Conservation (phyloP, 2,329 filamentous ascomycete species). For the Talaromyces sp. region DNA sequence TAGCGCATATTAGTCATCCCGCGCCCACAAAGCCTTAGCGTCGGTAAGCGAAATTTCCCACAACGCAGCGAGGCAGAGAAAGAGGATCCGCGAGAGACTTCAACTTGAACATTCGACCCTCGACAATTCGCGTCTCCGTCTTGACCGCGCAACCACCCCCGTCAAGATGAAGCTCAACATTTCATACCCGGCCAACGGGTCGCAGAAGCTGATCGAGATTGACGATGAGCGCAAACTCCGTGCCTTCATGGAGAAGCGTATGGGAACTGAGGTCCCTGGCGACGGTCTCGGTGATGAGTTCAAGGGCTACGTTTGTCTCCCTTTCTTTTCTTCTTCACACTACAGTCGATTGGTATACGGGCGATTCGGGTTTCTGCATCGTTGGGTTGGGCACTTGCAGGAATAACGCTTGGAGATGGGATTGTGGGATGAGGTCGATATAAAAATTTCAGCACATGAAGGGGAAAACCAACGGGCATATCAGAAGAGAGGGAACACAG, state of each 20-base stretch:
- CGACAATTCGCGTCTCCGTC: slow-evolving; percentile 48
- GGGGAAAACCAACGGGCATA: no score
- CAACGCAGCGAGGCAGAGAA: slow-evolving; percentile 22
- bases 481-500: not conserved
- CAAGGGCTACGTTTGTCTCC: slow-evolving; percentile 74
- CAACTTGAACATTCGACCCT: slow-evolving; percentile 36
- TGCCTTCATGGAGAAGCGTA: slow-evolving; percentile 97
- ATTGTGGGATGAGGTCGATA: not conserved
- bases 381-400: not conserved
- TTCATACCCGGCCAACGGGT: slow-evolving; percentile 97
- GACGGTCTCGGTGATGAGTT: slow-evolving; percentile 98
- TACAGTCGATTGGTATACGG: not conserved
- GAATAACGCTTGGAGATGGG: not conserved
- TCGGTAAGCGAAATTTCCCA: slow-evolving; percentile 21
- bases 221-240: slow-evolving; percentile 99
- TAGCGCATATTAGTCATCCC: slow-evolving; percentile 32
- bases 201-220: slow-evolving; percentile 98
- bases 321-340: not conserved
- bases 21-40: slow-evolving; percentile 17
- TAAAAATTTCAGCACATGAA: not conserved
- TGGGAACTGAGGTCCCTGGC: slow-evolving; percentile 72
- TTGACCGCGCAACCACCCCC: slow-evolving; percentile 46
- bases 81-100: slow-evolving; percentile 25
- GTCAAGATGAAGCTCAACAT: slow-evolving; percentile 76
- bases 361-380: slow-evolving; percentile 6